A percentile compares a stretch with the other conserved stretches of the same genome.
phyloP scores from a whole-genome alignment of 768 basidiomycete species.

The Dentipellis fragilis region DNA sequence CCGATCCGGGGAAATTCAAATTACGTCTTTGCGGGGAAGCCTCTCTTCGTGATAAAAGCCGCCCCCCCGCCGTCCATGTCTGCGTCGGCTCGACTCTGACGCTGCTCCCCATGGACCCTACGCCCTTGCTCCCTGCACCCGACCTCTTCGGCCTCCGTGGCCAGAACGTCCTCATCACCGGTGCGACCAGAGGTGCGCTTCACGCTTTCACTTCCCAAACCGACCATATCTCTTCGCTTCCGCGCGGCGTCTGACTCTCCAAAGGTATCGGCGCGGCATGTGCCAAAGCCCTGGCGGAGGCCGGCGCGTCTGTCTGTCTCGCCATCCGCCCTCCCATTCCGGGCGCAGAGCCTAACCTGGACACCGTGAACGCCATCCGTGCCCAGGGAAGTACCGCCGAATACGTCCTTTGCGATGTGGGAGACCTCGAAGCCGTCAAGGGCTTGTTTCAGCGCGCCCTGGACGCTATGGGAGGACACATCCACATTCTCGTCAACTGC shows the following conservation, averaged over 20 bases:
- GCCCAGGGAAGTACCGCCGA: slow-evolving; percentile 25
- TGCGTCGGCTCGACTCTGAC: background rate
- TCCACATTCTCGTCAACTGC: slow-evolving; percentile 64
- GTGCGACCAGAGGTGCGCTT: slow-evolving; percentile 61
- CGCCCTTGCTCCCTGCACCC: slow-evolving; percentile 38
- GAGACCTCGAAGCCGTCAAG: slow-evolving; percentile 38
- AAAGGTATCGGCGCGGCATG: slow-evolving; percentile 47
- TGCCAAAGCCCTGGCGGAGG: slow-evolving; percentile 43
- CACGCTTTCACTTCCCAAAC: background rate
- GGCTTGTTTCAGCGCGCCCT: slow-evolving; percentile 39
- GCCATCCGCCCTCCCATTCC: slow-evolving; percentile 34
- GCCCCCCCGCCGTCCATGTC: background rate
- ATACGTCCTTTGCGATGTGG: slow-evolving; percentile 48
- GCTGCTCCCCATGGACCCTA: slow-evolving; percentile 35
- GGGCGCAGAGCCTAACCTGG: slow-evolving; percentile 23
- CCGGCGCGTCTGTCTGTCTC: slow-evolving; percentile 40
- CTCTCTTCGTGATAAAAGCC: background rate
- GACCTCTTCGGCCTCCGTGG: slow-evolving; percentile 60
- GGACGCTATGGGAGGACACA: slow-evolving; percentile 36
- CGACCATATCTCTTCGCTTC: background rate
- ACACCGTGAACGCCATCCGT: slow-evolving; percentile 27
- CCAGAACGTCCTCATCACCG: slow-evolving; percentile 69
- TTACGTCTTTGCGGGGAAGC: slow-evolving; percentile 4
- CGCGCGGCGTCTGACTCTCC: background rate
- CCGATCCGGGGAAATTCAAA: background rate